Conservation (phyloP, 1,139 yeast genomes). For the Pichiaceae sp. region DNA sequence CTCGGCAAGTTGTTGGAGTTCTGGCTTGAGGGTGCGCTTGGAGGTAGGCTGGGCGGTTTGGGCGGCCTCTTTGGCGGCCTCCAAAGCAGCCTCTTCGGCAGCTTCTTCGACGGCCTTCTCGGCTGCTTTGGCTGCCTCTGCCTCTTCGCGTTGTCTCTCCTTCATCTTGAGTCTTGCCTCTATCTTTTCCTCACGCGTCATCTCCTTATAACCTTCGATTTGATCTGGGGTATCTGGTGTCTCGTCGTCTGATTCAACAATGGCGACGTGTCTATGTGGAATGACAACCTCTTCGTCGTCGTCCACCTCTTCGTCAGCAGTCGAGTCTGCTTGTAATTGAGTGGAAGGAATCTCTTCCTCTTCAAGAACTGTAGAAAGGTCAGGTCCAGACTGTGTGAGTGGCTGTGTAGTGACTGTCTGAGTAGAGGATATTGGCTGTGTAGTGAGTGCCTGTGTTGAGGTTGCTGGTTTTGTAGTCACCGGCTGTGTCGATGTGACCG, state of each 20-base stretch:
- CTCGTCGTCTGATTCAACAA: slow-evolving; percentile 1
- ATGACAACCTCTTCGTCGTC: slow-evolving; percentile 3
- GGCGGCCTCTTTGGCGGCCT: background rate
- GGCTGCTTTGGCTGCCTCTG: slow-evolving; percentile 1
- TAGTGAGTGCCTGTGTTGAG: too few relatives aligned
- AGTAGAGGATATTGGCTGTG: too few relatives aligned
- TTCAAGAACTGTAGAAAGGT: too few relatives aligned
- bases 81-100: background rate
- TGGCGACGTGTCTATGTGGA: background rate
- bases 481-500: too few relatives aligned
- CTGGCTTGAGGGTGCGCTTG: background rate
- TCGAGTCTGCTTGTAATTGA: background rate
- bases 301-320: background rate
- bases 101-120: slow-evolving; percentile 1
- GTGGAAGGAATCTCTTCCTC: too few relatives aligned
- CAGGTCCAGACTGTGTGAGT: too few relatives aligned
- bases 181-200: slow-evolving; percentile 20
- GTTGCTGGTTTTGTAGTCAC: too few relatives aligned
- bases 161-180: slow-evolving; percentile 17
- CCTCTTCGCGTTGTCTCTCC: slow-evolving; percentile 9
- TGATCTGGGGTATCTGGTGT: background rate
- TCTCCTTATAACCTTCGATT: slow-evolving; percentile 7
- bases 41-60: background rate
- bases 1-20: slow-evolving; percentile 8
- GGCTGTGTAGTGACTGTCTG: too few relatives aligned